phyloP scores from a whole-genome alignment of 2,329 filamentous ascomycete species.

The Fusarium sp. region DNA sequence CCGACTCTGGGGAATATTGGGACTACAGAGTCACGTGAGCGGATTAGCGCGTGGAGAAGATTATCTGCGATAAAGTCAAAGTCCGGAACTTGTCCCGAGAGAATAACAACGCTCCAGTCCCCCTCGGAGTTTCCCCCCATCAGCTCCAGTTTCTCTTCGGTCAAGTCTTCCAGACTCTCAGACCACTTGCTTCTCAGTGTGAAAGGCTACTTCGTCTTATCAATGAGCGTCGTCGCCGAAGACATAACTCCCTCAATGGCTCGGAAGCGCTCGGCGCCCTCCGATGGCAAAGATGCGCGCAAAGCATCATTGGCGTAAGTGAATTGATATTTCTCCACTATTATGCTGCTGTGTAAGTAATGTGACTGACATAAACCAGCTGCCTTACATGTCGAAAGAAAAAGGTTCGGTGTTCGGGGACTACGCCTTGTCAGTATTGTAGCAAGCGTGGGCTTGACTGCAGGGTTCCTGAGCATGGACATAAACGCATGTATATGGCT shows the following conservation, averaged over 20 bases:
- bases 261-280: constrained; percentile 39
- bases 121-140: constrained; percentile 22
- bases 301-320: constrained; percentile 44
- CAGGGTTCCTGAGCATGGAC: constrained; percentile 44
- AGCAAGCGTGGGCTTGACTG: constrained; percentile 43
- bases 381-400: constrained; percentile 46
- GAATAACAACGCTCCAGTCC: constrained; percentile 33
- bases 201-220: not conserved
- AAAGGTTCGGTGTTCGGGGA: constrained; percentile 44
- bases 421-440: constrained; percentile 44
- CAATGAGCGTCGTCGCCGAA: constrained; percentile 27
- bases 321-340: constrained; percentile 27
- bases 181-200: not conserved
- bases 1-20: constrained; percentile 6
- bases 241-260: constrained; percentile 36
- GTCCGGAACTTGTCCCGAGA: constrained; percentile 33
- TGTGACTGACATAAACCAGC: constrained; percentile 13
- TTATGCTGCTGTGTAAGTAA: not conserved
- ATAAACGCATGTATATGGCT: constrained; percentile 45
- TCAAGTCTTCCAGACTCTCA: constrained; percentile 21
- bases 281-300: constrained; percentile 39
- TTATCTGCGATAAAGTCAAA: not conserved
- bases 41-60: constrained; percentile 3
- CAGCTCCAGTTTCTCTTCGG: constrained; percentile 16
- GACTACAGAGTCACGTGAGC: constrained; percentile 18